Evolutionary conservation across 306 rosid species (phyloP).

Genomic region (Pterocarpus santalinus): DNA sequence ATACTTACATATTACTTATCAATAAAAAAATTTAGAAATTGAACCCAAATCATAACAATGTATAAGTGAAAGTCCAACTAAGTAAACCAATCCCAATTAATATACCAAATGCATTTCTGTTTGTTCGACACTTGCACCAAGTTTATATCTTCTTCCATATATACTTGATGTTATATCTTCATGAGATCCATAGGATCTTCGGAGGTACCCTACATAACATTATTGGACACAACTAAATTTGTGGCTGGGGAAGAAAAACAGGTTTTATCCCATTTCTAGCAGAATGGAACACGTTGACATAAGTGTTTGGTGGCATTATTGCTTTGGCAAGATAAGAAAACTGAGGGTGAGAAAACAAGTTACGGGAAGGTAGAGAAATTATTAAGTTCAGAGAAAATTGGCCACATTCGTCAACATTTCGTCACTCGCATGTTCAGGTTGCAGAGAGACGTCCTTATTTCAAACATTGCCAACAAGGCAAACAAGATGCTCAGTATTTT

Average conservation of each 20-base stretch:
- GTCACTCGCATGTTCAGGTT: slow-evolving; percentile 17
- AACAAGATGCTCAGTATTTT: slow-evolving; percentile 23
- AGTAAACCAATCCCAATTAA: too few species aligned
- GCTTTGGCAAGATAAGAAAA: slow-evolving; percentile 6
- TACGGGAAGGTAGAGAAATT: neutral
- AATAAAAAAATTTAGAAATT: too few species aligned
- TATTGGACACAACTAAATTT: neutral
- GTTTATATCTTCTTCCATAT: too few species aligned
- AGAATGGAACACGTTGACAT: slow-evolving; percentile 4
- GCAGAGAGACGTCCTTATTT: slow-evolving; percentile 12
- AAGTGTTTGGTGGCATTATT: neutral
- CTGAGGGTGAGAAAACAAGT: neutral
- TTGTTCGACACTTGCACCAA: too few species aligned
- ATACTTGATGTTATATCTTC: neutral
- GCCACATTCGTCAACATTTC: neutral
- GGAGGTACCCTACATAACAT: neutral
- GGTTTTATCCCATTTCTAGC: neutral
- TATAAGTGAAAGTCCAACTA: too few species aligned
- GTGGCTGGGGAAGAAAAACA: neutral
- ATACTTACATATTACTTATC: too few species aligned
- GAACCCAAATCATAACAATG: too few species aligned
- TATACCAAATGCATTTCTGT: too few species aligned
- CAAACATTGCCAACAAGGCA: slow-evolving; percentile 31
- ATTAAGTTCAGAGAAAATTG: slow-evolving; percentile 3
- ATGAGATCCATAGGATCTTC: neutral